Evolutionary conservation across 257 asterid species (phyloP).

Genomic region (Pogostemon cablin): DNA sequence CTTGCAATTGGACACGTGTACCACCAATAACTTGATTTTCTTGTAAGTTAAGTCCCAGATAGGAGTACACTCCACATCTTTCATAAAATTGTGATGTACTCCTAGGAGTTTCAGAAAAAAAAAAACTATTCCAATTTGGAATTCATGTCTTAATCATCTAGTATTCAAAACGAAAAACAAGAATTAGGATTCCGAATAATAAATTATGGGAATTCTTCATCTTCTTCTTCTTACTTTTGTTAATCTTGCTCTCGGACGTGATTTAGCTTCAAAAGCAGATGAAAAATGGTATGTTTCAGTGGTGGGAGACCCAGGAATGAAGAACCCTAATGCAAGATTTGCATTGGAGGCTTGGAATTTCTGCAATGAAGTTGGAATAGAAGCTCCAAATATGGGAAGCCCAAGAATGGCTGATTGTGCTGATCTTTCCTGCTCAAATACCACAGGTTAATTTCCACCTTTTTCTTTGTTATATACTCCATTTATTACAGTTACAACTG

Average conservation of each 20-base stretch:
- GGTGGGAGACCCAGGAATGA: conserved; percentile 87
- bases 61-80: too few relatives aligned
- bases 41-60: too few relatives aligned
- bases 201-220: conserved; percentile 31
- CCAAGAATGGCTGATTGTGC: conserved; percentile 92
- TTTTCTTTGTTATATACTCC: not conserved
- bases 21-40: too few relatives aligned
- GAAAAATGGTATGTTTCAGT: conserved; percentile 52
- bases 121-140: not conserved
- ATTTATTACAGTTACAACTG: too few relatives aligned
- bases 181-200: not conserved
- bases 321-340: conserved; percentile 77
- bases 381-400: conserved; percentile 79
- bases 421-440: conserved; percentile 52
- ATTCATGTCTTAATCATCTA: not conserved
- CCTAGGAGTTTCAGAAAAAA: conserved; percentile 28
- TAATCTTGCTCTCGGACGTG: conserved; percentile 26
- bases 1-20: too few relatives aligned
- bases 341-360: conserved; percentile 92
- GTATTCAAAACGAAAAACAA: not conserved
- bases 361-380: conserved; percentile 85
- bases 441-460: conserved; percentile 43
- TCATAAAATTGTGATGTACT: not conserved
- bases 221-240: conserved; percentile 23
- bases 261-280: conserved; percentile 29